Evolutionary conservation across 2,329 filamentous ascomycete genomes (phyloP).

Genomic region (Didymella pinodella): DNA sequence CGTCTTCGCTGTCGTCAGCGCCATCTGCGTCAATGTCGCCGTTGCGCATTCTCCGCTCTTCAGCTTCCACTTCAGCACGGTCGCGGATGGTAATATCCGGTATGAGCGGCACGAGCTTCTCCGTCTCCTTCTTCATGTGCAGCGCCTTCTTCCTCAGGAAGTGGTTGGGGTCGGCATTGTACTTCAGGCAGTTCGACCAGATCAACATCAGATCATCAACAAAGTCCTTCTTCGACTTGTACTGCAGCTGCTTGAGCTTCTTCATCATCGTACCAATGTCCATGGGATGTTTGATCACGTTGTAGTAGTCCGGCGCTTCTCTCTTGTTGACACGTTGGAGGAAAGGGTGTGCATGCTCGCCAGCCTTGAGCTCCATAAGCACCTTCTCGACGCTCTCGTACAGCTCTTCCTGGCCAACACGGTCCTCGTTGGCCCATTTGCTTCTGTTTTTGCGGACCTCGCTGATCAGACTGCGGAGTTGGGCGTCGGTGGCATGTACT

Average conservation of each 20-base stretch:
- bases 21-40: constrained; percentile 82
- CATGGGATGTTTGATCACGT: constrained; percentile 95
- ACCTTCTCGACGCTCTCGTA: constrained; percentile 98
- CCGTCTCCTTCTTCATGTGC: constrained; percentile 96
- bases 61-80: constrained; percentile 85
- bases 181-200: constrained; percentile 95
- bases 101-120: constrained; percentile 94
- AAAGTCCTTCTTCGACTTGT: constrained; percentile 83
- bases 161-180: constrained; percentile 89
- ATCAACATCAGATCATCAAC: constrained; percentile 93
- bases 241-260: constrained; percentile 77
- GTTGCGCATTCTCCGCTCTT: constrained; percentile 77
- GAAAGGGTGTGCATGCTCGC: constrained; percentile 97
- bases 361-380: constrained; percentile 93
- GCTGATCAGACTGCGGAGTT: constrained; percentile 90
- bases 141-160: constrained; percentile 91
- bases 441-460: constrained; percentile 97
- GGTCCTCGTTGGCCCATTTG: constrained; percentile 98
- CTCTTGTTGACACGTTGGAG: constrained; percentile 94
- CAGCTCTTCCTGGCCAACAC: constrained; percentile 95
- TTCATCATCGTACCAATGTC: constrained; percentile 98
- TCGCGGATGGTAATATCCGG: constrained; percentile 91
- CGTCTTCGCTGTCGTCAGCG: constrained; percentile 90
- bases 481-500: constrained; percentile 90
- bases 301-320: constrained; percentile 95